Evolutionary conservation across 371 early-diverging fungal species (phyloP), one percentile per base, ranked within the genome.

Genomic region (Catenaria anguillulae): DNA sequence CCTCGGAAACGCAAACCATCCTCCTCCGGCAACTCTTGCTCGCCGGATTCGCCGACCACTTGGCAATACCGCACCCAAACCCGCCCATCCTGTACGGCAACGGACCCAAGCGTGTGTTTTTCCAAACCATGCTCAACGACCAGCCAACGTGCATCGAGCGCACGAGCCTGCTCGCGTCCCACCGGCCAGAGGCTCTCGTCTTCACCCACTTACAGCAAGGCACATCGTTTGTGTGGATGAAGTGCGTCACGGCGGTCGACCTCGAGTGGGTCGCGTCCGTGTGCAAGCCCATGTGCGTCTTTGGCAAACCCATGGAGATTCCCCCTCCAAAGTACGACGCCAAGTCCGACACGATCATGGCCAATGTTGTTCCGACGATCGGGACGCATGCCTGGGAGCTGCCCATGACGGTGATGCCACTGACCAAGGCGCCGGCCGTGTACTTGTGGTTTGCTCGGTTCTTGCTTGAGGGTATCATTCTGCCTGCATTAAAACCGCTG

Each of bases 21-120:
- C 79, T 87, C 3, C 68, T 97, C 33, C 83, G 86, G 23, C 95
- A 96, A 70, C 81, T 94, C 40, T 63, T 96, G 1, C 75, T 89
- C 1, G 83, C 91, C 4, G 93, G 94, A 1, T 94, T 87, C 64
- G 79, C 89, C 61, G 97, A 97, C 69, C 89, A 87, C 23, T 81
- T 97, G 6, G 97, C 97, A 0, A 74, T 86, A 55, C 82, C 26
- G 13, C 26, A 60, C 70, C 13, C 68, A 67, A 46, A 35, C 63
- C 33, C 70, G 60, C 46, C 68, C 66, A 29, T 65, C 65, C 36
- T 67, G 68, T 42, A 65, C 65, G 50, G 66, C 64, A 75, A 77
- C 65, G 72, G 77, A 62, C 66, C 77, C 15, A 71, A 77, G 64
- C 68, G 73, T 23, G 76, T 81, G 2, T 75, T 81, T 0, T 95